These are phyloP conservation scores for Albugo laibachii DNA, from an alignment of 352 stramenopile species.

Conservation along the genomic window DNA sequence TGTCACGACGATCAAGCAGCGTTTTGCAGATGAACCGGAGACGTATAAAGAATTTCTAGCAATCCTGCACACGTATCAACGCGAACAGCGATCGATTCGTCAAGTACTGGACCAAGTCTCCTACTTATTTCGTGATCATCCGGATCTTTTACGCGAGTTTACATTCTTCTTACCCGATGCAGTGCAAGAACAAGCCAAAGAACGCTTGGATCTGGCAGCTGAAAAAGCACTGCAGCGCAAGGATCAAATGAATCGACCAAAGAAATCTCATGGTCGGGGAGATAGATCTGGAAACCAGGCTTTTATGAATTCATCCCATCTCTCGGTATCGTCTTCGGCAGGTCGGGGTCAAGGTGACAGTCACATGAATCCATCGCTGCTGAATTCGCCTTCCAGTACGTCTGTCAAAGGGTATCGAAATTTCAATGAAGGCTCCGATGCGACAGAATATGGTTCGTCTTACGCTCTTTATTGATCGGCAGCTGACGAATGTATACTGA, in stretches of 20 bases:
- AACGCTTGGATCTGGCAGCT: constrained; percentile 87
- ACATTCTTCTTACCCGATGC: constrained; percentile 99
- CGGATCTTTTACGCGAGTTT: constrained; percentile 98
- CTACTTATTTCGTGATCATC: constrained; percentile 96
- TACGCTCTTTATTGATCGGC: not conserved
- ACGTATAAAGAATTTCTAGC: constrained; percentile 99
- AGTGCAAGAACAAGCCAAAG: constrained; percentile 93
- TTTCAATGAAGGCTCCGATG: not conserved
- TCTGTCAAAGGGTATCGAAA: not conserved
- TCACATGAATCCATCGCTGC: not conserved
- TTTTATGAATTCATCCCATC: too few species aligned
- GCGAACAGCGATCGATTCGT: constrained; percentile 97
- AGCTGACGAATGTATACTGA: not conserved
- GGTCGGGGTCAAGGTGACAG: not conserved
- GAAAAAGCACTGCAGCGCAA: constrained; percentile 87
- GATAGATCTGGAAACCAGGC: not conserved
- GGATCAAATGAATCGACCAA: constrained; percentile 15
- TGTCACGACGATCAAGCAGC: constrained; percentile 97
- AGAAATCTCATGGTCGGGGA: not conserved
- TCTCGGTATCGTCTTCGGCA: not conserved
- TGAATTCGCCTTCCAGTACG: not conserved
- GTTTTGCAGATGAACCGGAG: constrained; percentile 92
- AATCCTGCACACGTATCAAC: constrained; percentile 99
- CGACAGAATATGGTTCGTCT: not conserved
- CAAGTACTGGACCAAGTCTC: constrained; percentile 96